Conservation (phyloP, 2,329 filamentous ascomycete species). For the Apiospora malaysiana region DNA sequence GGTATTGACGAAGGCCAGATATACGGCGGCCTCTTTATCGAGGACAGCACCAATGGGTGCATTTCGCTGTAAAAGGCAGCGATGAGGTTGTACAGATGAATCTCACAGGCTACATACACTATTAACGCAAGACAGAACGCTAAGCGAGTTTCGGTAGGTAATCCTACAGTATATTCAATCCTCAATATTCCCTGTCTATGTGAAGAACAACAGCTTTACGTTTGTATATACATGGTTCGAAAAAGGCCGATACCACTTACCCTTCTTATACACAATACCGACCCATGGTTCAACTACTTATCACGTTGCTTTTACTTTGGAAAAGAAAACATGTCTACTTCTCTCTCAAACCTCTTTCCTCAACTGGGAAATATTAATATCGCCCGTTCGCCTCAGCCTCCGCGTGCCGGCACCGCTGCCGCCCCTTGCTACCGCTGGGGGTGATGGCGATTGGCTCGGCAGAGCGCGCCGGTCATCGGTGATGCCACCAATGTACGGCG, state of each 20-base stretch:
- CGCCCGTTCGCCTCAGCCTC: not conserved
- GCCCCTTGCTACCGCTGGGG: not conserved
- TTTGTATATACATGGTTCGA: not conserved
- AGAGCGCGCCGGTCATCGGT: slow-evolving; percentile 26
- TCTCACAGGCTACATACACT: not conserved
- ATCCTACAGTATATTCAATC: not conserved
- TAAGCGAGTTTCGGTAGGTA: not conserved
- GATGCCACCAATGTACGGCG: not conserved
- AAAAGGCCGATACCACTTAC: not conserved
- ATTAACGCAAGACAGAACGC: not conserved
- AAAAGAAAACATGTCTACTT: not conserved
- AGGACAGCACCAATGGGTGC: slow-evolving; percentile 50
- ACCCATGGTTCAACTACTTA: not conserved
- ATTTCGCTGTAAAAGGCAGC: slow-evolving; percentile 43
- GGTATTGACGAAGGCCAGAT: slow-evolving; percentile 55
- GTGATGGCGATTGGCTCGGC: slow-evolving; percentile 29
- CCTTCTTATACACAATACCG: not conserved
- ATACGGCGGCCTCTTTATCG: slow-evolving; percentile 57
- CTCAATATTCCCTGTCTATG: not conserved
- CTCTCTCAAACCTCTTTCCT: not conserved
- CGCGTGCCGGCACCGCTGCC: not conserved
- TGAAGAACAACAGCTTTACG: not conserved
- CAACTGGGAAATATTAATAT: not conserved
- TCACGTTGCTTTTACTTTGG: not conserved
- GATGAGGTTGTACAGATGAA: not conserved